Evolutionary conservation across 306 rosid species (phyloP), one percentile per base, ranked within the genome.

Genomic region (Rosa lucieae): DNA sequence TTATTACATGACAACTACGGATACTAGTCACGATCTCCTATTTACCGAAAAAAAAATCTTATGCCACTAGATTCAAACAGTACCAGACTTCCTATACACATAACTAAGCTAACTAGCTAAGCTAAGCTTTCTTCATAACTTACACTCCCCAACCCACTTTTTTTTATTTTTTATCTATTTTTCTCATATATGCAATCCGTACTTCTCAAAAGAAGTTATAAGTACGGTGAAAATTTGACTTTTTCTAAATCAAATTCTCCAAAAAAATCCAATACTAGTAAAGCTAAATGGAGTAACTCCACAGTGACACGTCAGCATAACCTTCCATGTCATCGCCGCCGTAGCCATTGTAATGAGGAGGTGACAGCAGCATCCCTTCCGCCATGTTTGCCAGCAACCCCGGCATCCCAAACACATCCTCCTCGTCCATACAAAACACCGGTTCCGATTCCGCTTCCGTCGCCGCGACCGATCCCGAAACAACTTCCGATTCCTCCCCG

Each of bases 321-420:
- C 61, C 15, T 0, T 88, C 97, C 88, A 67, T 29, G 85, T 86
- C 90, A 80, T 83, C 88, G 37, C 75, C 77, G 12, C 58, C 80
- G 43, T 44, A 72, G 44, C 56, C 80, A 73, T 59, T 65, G 21
- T 67, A 75, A 37, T 85, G 90, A 48, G 90, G 89, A 0, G 98
- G 96, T 8, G 94, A 81, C 85, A 86, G 23, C 26, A 84, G 56
- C 92, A 89, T 86, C 80, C 84, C 92, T 29, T 85, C 90, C 21
- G 90, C 98, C 97, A 90, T 90, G 35, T 84, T 80, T 55, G 84
- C 80, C 53, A 94, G 82, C 82, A 84, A 26, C 1, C 86, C 88
- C 2, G 96, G 96, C 87, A 92, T 79, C 32, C 83, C 89, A 55
- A 83, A 75, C 71, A 46, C 82, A 18, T 35, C 85, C 48, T 80